Evolutionary conservation across 2,329 filamentous ascomycete species (phyloP).

Genomic region (Curvularia sp.): DNA sequence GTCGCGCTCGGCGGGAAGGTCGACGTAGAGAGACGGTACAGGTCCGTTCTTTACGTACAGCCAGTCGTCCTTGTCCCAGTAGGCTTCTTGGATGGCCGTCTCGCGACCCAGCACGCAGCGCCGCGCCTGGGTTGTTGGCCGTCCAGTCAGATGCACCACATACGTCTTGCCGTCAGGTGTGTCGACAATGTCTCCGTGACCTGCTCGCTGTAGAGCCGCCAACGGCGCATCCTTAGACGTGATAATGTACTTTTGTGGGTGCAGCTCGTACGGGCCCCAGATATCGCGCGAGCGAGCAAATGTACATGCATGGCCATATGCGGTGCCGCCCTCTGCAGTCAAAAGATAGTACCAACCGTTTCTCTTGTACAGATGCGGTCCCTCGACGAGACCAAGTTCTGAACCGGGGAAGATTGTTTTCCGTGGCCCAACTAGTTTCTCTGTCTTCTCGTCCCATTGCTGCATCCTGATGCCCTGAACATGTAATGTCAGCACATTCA

Average conservation of each 20-base stretch:
- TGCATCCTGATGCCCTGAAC: conserved; percentile 60
- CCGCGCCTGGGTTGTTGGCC: conserved; percentile 42
- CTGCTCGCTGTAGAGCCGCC: conserved; percentile 44
- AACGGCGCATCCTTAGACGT: conserved; percentile 49
- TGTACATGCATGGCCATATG: conserved; percentile 50
- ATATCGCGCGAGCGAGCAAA: conserved; percentile 50
- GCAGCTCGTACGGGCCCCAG: conserved; percentile 53
- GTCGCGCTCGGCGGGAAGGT: conserved; percentile 39
- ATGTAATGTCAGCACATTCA: not conserved
- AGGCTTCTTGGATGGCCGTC: conserved; percentile 62
- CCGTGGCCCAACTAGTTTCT: conserved; percentile 62
- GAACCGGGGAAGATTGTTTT: conserved; percentile 63
- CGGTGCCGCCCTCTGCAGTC: conserved; percentile 51
- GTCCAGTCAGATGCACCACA: conserved; percentile 45
- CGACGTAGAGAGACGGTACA: conserved; percentile 52
- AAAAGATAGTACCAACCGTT: conserved; percentile 49
- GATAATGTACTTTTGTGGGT: conserved; percentile 52
- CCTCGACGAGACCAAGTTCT: conserved; percentile 55
- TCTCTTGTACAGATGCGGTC: conserved; percentile 47
- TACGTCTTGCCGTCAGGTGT: conserved; percentile 44
- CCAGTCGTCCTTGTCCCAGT: conserved; percentile 68
- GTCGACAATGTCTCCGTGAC: conserved; percentile 49
- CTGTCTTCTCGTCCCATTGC: conserved; percentile 60
- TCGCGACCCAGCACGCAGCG: conserved; percentile 49
- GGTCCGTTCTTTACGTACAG: conserved; percentile 66